Evolutionary conservation across 148 eudicot genomes (phyloP).

Genomic region (Hydrangea macrophylla): DNA sequence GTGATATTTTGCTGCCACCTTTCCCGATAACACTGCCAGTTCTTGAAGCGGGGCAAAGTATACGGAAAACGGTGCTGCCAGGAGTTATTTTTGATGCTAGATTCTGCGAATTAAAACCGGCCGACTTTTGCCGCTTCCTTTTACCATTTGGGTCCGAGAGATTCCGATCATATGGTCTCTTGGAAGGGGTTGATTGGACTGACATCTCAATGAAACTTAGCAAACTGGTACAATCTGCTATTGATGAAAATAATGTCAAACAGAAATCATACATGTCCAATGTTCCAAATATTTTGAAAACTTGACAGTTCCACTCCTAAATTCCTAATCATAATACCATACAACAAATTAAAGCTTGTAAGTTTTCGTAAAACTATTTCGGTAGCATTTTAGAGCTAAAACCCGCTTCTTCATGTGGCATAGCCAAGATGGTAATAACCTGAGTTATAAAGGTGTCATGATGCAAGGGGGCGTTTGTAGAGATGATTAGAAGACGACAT

Average conservation of each 20-base stretch:
- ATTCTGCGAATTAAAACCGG: slow-evolving; percentile 32
- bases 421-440: background rate
- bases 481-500: no score
- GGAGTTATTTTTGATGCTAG: slow-evolving; percentile 30
- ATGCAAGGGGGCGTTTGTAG: no score
- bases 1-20: slow-evolving; percentile 49
- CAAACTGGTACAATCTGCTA: slow-evolving; percentile 1
- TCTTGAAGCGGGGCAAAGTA: slow-evolving; percentile 64
- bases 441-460: background rate
- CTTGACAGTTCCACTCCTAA: background rate
- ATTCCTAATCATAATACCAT: background rate
- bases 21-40: slow-evolving; percentile 57
- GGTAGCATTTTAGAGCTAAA: background rate
- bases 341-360: background rate
- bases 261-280: no score
- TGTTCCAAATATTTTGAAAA: background rate
- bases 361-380: background rate
- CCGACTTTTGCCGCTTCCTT: slow-evolving; percentile 53
- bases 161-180: slow-evolving; percentile 53
- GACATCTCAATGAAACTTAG: slow-evolving; percentile 45
- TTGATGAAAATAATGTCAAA: background rate
- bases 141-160: slow-evolving; percentile 47
- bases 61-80: slow-evolving; percentile 47
- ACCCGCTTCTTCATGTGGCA: background rate
- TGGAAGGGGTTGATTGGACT: slow-evolving; percentile 62